Base-by-base conservation (phyloP, 345 rosid species). In the Eucalyptus leucophloia region DNA sequence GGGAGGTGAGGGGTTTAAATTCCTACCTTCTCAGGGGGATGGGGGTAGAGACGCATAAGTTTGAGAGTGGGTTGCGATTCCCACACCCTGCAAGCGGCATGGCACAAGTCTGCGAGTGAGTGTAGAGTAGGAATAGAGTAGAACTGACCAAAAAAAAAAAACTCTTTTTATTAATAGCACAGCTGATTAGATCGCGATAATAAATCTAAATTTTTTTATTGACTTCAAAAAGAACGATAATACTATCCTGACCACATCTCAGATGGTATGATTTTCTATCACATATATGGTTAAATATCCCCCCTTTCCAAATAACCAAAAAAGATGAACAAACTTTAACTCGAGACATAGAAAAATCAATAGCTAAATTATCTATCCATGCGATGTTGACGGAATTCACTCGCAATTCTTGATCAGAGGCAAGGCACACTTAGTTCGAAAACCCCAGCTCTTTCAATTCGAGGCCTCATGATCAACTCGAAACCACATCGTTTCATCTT, bases 371-470 rank as follows among this genome's bases (percentile, higher is more conserved):
- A 28, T 30, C 17, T 30, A 30, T 62, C 9, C 8, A 13, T 28
- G 32, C 8, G 3, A 62, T 24, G 69, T 0, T 62, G 2, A 28
- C 1, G 3, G 12, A 62, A 28, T 28, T 60, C 67, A 60, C 32
- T 56, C 0, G 30, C 13, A 56, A 24, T 24, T 24, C 62, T 24
- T 26, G 30, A 56, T 56, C 0, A 2, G 11, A 53, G 26, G 11
- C 26, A 21, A 21, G 26, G 0, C 0, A 1, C 0, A 0, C 24
- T 8, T 0, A 21, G 1, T 21, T 53, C 0, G 11, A 53, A 53
- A 8, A 53, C 5, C 58, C 11, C 58, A 53, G 21, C 26, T 21
- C 11, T 53, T 53, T 53, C 0, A 0, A 53, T 53, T 53, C 0
- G 4, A 53, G 26, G 2, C 0, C 11, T 53, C 26, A 0, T 4